These are phyloP conservation scores for Beauveria rudraprayagi DNA, from an alignment of 2,329 filamentous ascomycete genomes.

Conservation along the genomic window DNA sequence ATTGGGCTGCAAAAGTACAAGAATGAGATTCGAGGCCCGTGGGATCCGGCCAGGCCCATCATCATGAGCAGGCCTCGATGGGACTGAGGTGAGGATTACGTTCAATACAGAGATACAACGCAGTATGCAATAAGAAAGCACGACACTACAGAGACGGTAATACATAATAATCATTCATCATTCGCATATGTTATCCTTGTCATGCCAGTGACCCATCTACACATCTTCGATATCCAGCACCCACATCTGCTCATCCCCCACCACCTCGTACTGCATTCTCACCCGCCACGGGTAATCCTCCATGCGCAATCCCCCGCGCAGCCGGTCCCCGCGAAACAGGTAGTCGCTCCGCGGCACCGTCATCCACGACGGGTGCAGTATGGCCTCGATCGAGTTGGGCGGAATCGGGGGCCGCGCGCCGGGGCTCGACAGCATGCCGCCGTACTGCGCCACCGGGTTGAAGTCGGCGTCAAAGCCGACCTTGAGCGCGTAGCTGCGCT, in stretches of 20 bases:
- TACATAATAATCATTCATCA: background rate
- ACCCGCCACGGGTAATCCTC: background rate
- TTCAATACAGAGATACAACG: background rate
- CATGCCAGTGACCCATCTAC: background rate
- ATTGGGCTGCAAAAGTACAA: constrained; percentile 98
- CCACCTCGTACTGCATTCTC: background rate
- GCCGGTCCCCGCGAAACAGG: background rate
- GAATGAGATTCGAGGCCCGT: constrained; percentile 95
- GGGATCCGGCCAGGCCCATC: constrained; percentile 89
- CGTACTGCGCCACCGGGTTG: constrained; percentile 8
- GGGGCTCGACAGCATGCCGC: constrained; percentile 5
- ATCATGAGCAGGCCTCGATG: constrained; percentile 61
- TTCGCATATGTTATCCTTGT: background rate
- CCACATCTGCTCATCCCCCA: constrained; percentile 1
- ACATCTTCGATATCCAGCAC: constrained; percentile 6
- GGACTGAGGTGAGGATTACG: constrained; percentile 20
- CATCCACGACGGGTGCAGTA: constrained; percentile 5
- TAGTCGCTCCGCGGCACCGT: background rate
- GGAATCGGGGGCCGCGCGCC: background rate
- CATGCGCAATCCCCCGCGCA: background rate
- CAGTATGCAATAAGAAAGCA: background rate
- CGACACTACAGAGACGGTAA: background rate
- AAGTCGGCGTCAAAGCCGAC: constrained; percentile 11
- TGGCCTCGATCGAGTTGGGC: background rate
- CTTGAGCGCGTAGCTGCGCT: constrained; percentile 4